Evolutionary conservation across 345 rosid genomes (phyloP).

Genomic region (Excoecaria cochinchinensis): DNA sequence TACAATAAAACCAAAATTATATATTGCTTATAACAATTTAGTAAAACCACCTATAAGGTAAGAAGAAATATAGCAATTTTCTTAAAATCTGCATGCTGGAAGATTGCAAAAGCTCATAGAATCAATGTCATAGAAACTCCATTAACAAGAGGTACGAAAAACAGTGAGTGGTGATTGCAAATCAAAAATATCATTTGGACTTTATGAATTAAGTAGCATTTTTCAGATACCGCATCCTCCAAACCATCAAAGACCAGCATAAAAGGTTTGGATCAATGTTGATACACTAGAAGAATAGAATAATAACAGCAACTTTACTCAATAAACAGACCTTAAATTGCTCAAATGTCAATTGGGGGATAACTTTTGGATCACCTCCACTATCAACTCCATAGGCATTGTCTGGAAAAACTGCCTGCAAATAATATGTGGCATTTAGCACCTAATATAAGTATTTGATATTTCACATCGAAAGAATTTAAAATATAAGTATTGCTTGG

Average conservation of each 20-base stretch:
- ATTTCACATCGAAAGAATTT: conserved; percentile 4
- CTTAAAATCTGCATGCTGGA: too few species aligned
- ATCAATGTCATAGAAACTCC: too few species aligned
- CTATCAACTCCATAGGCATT: conserved; percentile 97
- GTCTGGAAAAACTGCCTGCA: conserved; percentile 85
- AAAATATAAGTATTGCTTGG: neutral
- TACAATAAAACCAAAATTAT: too few species aligned
- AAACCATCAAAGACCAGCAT: too few species aligned
- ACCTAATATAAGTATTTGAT: conserved; percentile 8
- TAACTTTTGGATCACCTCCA: conserved; percentile 92
- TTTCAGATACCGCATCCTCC: too few species aligned
- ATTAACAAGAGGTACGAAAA: too few species aligned
- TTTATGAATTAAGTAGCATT: neutral
- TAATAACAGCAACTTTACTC: neutral
- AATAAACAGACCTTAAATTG: conserved; percentile 63
- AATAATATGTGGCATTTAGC: conserved; percentile 23
- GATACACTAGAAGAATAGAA: neutral
- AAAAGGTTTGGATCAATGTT: too few species aligned
- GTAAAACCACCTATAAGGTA: too few species aligned
- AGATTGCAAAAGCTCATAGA: too few species aligned
- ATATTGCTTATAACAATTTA: too few species aligned
- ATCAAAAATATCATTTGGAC: neutral
- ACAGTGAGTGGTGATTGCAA: too few species aligned
- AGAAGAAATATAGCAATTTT: too few species aligned
- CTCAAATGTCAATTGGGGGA: conserved; percentile 82